Base-by-base conservation (phyloP, 2,329 filamentous ascomycete species). In the Hortaea werneckii region DNA sequence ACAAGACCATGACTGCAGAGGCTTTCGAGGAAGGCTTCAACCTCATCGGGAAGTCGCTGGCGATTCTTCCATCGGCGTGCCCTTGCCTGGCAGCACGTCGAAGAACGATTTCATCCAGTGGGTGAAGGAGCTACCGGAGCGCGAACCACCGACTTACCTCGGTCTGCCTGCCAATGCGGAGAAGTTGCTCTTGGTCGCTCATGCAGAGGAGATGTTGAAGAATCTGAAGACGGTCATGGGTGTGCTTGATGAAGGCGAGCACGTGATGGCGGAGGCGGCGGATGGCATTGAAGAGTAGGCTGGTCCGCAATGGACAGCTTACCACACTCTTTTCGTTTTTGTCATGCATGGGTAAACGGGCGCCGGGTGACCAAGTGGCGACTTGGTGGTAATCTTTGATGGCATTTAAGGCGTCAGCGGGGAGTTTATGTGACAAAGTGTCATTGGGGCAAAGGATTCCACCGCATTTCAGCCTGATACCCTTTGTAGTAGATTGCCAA, bases 131-230 rank as follows among this genome's bases (percentile, higher is more conserved):
- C 73, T 98, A 50, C 92, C 92, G 0, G 92, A 98, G 74, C 81
- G 92, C 58, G 92, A 98, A 66, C 94, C 94, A 28, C 92, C 92
- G 4, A 95, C 88, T 1, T 98, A 95, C 63, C 75, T 98, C 11
- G 94, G 92, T 20, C 68, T 98, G 55, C 92, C 92, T 32, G 87
- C 87, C 28, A 95, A 98, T 64, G 92, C 92, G 13, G 92, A 98
- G 79, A 98, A 96, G 69, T 65, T 98, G 62, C 67, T 98, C 57
- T 75, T 98, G 29, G 86, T 95, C 10, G 89, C 87, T 2, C 81
- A 95, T 59, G 94, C 90, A 38, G 78, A 79, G 61, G 85, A 83
- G 59, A 82, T 95, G 77, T 82, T 95, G 58, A 77, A 76, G 52
- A 89, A 95, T 65, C 59, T 96, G 65, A 82, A 83, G 61, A 86